Evolutionary conservation across 345 rosid genomes (phyloP), one percentile per base, ranked within the genome.

Genomic region (Acer negundo): DNA sequence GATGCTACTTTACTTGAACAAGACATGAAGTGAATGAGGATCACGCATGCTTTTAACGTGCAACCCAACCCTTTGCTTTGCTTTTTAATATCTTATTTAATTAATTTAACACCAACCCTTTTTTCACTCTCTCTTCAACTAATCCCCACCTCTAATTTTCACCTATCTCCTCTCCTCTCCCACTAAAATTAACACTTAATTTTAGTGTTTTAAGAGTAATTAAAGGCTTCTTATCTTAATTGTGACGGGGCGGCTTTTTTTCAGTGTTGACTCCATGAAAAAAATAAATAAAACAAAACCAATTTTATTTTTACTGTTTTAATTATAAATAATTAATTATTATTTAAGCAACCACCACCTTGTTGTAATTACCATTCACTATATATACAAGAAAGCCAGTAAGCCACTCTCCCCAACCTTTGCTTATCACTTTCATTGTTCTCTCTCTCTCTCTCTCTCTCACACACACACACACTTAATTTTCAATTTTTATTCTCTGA

Each of bases 31-130:
- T 82, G 81, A 77, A 77, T 20, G 83, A 71, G 79, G 70, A 67
- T 13, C 49, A 20, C 78, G 80, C 87, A 78, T 63, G 81, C 73
- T 78, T 84, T 77, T 75, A 83, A 81, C 85, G 85, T 81, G 82
- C 79, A 73, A 69, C n/a, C 62, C 62, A 9, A 42, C 46, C 9
- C 7, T 15, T 49, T 9, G 76, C 79, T 79, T 83, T 80, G 44
- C 72, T 83, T 85, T 78, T 70, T 78, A 66, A 66, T 35, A 4
- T 35, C 38, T 35, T 3, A 35, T 35, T 4, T 35, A 35, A 35
- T 35, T 35, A 35, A 35, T 35, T 35, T 35, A 35, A 35, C 38
- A 35, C 38, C 15, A 3, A 17, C 77, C 49, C 70, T 47, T 75
- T 73, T 47, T 75, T 77, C 55, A 55, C 65, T 67, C 46, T 70